Evolutionary conservation across 139 green algal species (phyloP), one percentile per base, ranked within the genome.

Genomic region (Spirogloea muscicola): DNA sequence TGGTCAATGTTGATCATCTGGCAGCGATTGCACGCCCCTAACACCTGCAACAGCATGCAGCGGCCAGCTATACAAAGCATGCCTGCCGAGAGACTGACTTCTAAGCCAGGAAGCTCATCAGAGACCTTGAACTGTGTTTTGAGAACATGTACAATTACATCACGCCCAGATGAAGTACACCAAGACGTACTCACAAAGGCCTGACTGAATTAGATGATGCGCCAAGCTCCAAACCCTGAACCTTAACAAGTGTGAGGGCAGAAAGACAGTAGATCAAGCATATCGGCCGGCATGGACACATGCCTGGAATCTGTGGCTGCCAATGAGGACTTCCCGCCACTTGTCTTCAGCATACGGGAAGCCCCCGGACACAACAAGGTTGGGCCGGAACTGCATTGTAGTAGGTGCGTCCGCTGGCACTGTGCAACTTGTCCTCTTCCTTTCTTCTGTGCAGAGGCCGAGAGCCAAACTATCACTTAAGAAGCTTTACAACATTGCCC

Each of bases 311-410:
- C 29, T 43, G 5, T 68, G 33, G 34, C 59, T 36, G 18, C 27
- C 16, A 4, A 68, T 68, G 43, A 5, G 16, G 27, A 68, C 59
- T 51, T 18, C 25, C 4, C 42, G 59, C 59, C 59, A 68, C 4
- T 4, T 68, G 59, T 68, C 59, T 6, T 68, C 59, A 3, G 4
- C 18, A 7, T 58, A 68, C 10, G 59, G 59, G 3, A 31, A 29
- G 13, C 5, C 27, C 9, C 59, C 59, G 3, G 25, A 34, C 10
- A 68, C 59, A 3, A 68, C 59, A 34, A 68, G 27, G 43, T 68
- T 68, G 13, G 59, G 59, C 48, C 59, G 59, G 46, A 68, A 68
- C 10, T 36, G 59, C 59, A 68, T 68, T 7, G n/a, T n/a, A n/a
- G n/a, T n/a, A n/a, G n/a, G n/a, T n/a, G n/a, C n/a, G n/a, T n/a